Conservation (phyloP, 2,329 filamentous ascomycete genomes). For the Claviceps purpurea region DNA sequence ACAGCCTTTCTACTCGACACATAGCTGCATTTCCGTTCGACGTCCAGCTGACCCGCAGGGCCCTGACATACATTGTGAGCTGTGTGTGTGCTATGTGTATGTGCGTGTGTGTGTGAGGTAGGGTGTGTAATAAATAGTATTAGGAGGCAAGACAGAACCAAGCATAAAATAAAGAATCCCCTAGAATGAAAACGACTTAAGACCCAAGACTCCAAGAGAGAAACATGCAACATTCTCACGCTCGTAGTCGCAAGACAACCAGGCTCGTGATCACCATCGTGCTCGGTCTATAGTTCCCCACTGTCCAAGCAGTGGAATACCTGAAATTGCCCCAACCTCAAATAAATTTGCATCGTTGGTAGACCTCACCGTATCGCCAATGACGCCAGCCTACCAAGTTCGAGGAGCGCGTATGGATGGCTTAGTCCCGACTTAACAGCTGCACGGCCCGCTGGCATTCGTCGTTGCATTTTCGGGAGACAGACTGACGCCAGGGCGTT, state of each 20-base stretch:
- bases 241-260: slow-evolving; percentile 14
- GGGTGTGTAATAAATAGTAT: slow-evolving; percentile 7
- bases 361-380: not conserved
- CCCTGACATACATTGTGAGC: not conserved
- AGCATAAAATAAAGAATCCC: slow-evolving; percentile 15
- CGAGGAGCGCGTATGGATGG: not conserved
- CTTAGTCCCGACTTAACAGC: slow-evolving; percentile 28
- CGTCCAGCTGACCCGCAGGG: not conserved
- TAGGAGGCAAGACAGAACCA: slow-evolving; percentile 10
- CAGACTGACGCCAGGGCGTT: slow-evolving; percentile 45
- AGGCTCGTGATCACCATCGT: slow-evolving; percentile 10
- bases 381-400: slow-evolving; percentile 5
- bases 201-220: slow-evolving; percentile 24
- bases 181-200: slow-evolving; percentile 22
- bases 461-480: slow-evolving; percentile 44
- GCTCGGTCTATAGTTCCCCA: slow-evolving; percentile 13
- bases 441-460: slow-evolving; percentile 41
- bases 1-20: not conserved
- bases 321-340: slow-evolving; percentile 12
- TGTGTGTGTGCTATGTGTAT: not conserved
- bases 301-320: not conserved
- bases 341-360: no score
- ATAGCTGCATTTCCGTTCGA: not conserved
- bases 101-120: not conserved
- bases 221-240: slow-evolving; percentile 22